Conservation (phyloP, 2,329 filamentous ascomycete genomes). For the Aureobasidium uvarum region DNA sequence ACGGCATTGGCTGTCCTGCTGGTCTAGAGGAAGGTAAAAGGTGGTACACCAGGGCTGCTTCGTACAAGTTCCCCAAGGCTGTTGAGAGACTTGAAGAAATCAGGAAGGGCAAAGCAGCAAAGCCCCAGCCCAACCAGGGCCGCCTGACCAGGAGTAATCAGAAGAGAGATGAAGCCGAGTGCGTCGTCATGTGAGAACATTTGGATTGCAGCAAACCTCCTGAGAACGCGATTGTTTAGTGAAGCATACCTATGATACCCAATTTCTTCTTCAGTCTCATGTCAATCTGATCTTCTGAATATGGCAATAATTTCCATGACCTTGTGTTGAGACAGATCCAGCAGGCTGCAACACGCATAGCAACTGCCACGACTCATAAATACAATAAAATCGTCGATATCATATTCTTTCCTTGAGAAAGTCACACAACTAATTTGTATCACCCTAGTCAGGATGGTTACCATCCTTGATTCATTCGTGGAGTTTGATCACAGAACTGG, state of each 20-base stretch:
- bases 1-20: slow-evolving; percentile 82
- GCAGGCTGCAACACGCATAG: no score
- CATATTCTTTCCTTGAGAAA: no score
- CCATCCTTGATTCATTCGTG: no score
- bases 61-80: slow-evolving; percentile 92
- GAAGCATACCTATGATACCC: slow-evolving; percentile 13
- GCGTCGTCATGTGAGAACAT: slow-evolving; percentile 67
- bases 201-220: not conserved
- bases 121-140: slow-evolving; percentile 63
- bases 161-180: slow-evolving; percentile 85
- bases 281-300: not conserved
- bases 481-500: no score
- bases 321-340: no score
- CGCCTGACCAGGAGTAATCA: slow-evolving; percentile 78
- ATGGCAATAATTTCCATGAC: not conserved
- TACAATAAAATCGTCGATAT: no score
- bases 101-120: slow-evolving; percentile 55
- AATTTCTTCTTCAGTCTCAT: not conserved
- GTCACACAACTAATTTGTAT: no score
- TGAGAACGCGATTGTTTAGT: slow-evolving; percentile 1
- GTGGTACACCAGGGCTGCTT: slow-evolving; percentile 99
- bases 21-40: slow-evolving; percentile 94
- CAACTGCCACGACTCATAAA: no score
- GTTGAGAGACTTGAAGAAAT: slow-evolving; percentile 90
- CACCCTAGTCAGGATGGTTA: no score